A percentile compares a stretch with the other conserved stretches of the same genome.
phyloP scores from a whole-genome alignment of 1,284 basidiomycete species.

The Moesziomyces antarcticus region DNA sequence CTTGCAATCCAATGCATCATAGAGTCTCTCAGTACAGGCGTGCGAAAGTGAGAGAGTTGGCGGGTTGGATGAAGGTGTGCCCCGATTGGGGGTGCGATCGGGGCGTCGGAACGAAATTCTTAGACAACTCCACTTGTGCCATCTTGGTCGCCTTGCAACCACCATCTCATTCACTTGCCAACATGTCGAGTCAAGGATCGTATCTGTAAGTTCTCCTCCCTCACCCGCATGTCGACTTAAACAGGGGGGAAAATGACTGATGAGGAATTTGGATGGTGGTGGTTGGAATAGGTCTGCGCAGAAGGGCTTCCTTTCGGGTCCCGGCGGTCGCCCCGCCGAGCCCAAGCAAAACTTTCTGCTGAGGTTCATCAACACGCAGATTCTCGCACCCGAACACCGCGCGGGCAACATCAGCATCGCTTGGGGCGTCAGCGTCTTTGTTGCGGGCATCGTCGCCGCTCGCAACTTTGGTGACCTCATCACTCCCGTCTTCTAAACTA shows the following conservation, averaged over 20 bases:
- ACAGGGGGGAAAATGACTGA: no score
- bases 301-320: slow-evolving; percentile 40
- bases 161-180: no score
- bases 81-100: no score
- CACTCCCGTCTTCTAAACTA: slow-evolving; percentile 54
- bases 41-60: no score
- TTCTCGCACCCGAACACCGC: slow-evolving; percentile 61
- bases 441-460: slow-evolving; percentile 54
- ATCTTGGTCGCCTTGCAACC: no score
- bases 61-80: no score
- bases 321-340: slow-evolving; percentile 4
- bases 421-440: slow-evolving; percentile 61
- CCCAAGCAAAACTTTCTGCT: slow-evolving; percentile 47
- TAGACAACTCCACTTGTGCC: no score
- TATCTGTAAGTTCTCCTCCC: slow-evolving; percentile 35
- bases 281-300: slow-evolving; percentile 38
- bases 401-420: slow-evolving; percentile 59
- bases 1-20: no score
- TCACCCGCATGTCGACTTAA: no score
- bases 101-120: no score
- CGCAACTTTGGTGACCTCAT: slow-evolving; percentile 58
- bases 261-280: no score
- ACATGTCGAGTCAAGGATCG: slow-evolving; percentile 37
- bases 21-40: no score
- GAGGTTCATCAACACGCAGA: slow-evolving; percentile 53